Evolutionary conservation across 495 filamentous ascomycete species (phyloP).

Genomic region (Neurospora tetraspora): DNA sequence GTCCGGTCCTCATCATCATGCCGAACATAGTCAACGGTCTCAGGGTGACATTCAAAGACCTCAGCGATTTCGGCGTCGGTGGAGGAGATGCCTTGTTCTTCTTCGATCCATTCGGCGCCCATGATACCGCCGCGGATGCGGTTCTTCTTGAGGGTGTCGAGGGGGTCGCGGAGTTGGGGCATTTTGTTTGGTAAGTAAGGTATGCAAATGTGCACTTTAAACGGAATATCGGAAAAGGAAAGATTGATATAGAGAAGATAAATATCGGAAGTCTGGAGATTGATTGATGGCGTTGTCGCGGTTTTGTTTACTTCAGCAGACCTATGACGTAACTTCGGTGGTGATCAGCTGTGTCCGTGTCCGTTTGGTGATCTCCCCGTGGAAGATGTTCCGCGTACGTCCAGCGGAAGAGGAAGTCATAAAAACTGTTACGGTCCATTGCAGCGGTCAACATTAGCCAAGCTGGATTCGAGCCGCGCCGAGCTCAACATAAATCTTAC

Average conservation of each 20-base stretch:
- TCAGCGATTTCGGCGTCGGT: neutral
- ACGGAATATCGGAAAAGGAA: too few relatives aligned
- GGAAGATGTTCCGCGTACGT: neutral
- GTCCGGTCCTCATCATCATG: neutral
- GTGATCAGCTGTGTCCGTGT: neutral
- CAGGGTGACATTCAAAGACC: fast-evolving
- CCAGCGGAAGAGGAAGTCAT: neutral
- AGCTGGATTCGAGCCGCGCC: too few relatives aligned
- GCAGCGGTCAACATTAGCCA: too few relatives aligned
- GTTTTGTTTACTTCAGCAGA: neutral
- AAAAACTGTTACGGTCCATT: too few relatives aligned
- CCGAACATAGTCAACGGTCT: neutral
- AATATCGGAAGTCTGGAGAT: too few relatives aligned
- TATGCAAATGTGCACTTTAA: too few relatives aligned
- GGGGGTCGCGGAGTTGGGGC: neutral
- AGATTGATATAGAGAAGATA: too few relatives aligned
- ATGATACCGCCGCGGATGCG: neutral
- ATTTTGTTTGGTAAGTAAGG: neutral
- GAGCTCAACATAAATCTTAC: too few relatives aligned
- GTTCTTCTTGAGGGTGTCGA: neutral
- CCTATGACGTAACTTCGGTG: neutral
- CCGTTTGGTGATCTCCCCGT: neutral
- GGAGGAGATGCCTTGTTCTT: neutral
- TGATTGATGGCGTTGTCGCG: neutral
- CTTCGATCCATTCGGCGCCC: neutral